Evolutionary conservation across 495 filamentous ascomycete species (phyloP), one percentile per base, ranked within the genome.

Genomic region (Cryomyces antarcticus): DNA sequence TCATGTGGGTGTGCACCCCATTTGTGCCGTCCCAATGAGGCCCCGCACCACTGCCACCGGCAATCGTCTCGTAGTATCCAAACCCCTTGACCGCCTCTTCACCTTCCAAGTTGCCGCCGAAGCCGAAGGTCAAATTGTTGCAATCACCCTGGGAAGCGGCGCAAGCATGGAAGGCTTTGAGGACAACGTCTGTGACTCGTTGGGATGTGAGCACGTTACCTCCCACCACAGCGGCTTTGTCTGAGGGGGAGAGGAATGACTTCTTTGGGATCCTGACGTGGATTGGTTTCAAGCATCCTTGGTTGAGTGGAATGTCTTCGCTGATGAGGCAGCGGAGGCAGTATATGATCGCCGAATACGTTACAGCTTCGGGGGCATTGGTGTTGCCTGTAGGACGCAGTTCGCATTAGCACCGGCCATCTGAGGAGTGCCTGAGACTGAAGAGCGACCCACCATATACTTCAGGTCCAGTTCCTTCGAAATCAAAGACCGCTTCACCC

Each of bases 21-120:
- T 71, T 78, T 6, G 85, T 85, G 37, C 89, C 89, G 42, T 82
- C 70, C 89, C 89, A 97, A 31, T 70, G 70, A 1, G 80, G 72
- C 0, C 88, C 87, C 0, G 89, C 89, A 41, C 89, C 89, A 49
- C 75, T 80, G 6, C 89, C 89, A 28, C 89, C 89, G 3, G 88
- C 85, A 54, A 95, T 93, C 1, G 87, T 95, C 62, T 95, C 87
- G 62, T 96, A 96, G 67, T 97, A 97, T 12, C 89, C 89, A 57
- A 97, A 97, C 11, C 85, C 86, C 42, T 68, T 70, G 31, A 76
- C 66, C 38, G 67, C 68, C 50, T 77, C 54, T 7, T 53, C 45
- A 30, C 47, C 48, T 57, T 67, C 45, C 5, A 49, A 30, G 49
- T 85, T 85, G 30, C 78, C 76, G 44, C 88, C 89, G 44, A 84